Percentiles rank a stretch among this genome's conserved stretches.
phyloP scores from a whole-genome alignment of 805 yeast species.

The Komagataella mondaviorum region DNA sequence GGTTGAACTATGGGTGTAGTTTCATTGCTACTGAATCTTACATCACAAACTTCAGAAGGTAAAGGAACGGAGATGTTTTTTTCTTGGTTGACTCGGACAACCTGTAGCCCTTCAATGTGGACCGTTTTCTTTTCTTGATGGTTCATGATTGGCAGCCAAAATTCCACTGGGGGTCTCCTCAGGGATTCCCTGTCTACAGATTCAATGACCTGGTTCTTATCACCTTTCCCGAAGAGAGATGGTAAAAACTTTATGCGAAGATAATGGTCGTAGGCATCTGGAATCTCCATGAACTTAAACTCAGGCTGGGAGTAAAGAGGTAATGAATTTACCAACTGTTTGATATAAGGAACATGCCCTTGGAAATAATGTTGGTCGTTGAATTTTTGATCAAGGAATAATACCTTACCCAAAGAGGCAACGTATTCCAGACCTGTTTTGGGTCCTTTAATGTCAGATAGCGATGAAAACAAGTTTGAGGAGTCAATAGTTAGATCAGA shows the following conservation, averaged over 20 bases:
- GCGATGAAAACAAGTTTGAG: background rate
- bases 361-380: slow-evolving; percentile 10
- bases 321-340: slow-evolving; percentile 6
- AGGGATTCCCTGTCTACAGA: background rate
- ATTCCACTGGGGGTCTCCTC: slow-evolving; percentile 16
- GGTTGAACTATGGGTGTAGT: slow-evolving; percentile 9
- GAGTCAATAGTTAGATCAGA: background rate
- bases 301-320: background rate
- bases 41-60: slow-evolving; percentile 13
- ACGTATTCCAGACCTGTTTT: slow-evolving; percentile 11
- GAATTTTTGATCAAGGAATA: slow-evolving; percentile 7
- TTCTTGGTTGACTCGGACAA: slow-evolving; percentile 11
- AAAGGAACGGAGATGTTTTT: slow-evolving; percentile 11
- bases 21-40: slow-evolving; percentile 15
- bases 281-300: slow-evolving; percentile 8
- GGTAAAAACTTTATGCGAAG: slow-evolving; percentile 18
- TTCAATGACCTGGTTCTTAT: slow-evolving; percentile 6
- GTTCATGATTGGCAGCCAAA: slow-evolving; percentile 13
- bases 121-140: background rate
- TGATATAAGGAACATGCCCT: slow-evolving; percentile 12
- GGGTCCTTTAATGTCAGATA: slow-evolving; percentile 3
- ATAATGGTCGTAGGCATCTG: slow-evolving; percentile 11
- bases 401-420: slow-evolving; percentile 15
- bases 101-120: background rate
- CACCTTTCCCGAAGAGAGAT: slow-evolving; percentile 13